These are phyloP conservation scores for Alternaria sp. DNA, from an alignment of 2,329 filamentous ascomycete genomes.

Conservation along the genomic window DNA sequence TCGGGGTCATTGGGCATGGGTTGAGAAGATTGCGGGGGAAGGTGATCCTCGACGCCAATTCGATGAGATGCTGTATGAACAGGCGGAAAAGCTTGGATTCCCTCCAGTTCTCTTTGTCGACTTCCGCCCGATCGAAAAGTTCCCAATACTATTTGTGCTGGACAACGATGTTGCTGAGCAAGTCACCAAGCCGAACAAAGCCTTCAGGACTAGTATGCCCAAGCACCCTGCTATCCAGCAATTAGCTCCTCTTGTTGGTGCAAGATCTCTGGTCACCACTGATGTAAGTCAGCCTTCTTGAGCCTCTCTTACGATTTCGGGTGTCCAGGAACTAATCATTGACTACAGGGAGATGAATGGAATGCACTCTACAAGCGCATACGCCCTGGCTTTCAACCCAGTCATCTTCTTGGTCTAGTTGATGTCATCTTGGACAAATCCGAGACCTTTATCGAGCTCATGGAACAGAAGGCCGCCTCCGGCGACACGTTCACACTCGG, in stretches of 20 bases:
- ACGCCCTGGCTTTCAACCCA: constrained; percentile 24
- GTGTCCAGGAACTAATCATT: background rate
- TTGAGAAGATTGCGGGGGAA: constrained; percentile 22
- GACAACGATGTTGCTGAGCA: constrained; percentile 31
- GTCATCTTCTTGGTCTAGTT: constrained; percentile 24
- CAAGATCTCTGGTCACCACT: constrained; percentile 27
- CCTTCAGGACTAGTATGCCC: constrained; percentile 23
- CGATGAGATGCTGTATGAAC: constrained; percentile 31
- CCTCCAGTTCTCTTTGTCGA: constrained; percentile 29
- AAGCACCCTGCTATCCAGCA: constrained; percentile 29
- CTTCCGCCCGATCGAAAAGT: constrained; percentile 27
- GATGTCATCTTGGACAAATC: constrained; percentile 39
- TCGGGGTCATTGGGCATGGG: constrained; percentile 31
- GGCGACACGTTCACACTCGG: constrained; percentile 24
- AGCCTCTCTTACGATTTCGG: too few species aligned
- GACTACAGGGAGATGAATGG: constrained; percentile 1
- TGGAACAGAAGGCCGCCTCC: constrained; percentile 22
- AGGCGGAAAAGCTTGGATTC: constrained; percentile 24
- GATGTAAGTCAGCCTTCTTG: constrained; percentile 17
- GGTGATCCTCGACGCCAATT: constrained; percentile 27
- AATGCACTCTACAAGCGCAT: constrained; percentile 19
- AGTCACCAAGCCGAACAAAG: constrained; percentile 25
- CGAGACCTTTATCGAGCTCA: constrained; percentile 31
- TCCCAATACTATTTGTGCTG: constrained; percentile 22
- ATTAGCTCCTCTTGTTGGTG: constrained; percentile 25